Evolutionary conservation across 805 yeast genomes (phyloP), one percentile per base, ranked within the genome.

Genomic region (Saccharomycopsis oosterbeekiorum): DNA sequence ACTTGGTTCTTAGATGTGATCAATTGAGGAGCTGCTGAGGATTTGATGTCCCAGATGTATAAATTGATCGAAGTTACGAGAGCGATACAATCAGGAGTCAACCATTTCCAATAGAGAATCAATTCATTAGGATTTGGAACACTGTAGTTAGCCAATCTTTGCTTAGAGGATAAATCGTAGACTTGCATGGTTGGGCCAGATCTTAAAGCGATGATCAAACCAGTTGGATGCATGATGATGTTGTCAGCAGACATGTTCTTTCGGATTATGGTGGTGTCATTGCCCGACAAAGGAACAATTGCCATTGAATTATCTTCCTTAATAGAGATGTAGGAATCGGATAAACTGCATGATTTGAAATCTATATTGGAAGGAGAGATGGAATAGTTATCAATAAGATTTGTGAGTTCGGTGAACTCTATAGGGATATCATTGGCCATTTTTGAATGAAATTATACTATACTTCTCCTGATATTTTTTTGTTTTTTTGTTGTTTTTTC

Each of bases 111-210:
- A 73, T 85, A 93, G 55, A 91, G 84, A 57, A 94, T 92, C 10
- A 34, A 19, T 41, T 64, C 66, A 41, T 55, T 42, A 55, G 97
- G 96, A 72, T 91, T 96, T 66, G 82, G 82, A 80, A 91, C 78
- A 61, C 89, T 88, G 73, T 85, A 85, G 19, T 96, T 86, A 79
- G 92, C 92, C 71, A 94, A 80, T 71, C 96, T 85, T 74, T 89
- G 91, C 75, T 93, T 91, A 37, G 90, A 77, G 59, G 85, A 88
- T 68, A 94, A 80, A 75, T 94, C 89, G 76, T 94, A 96, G 67
- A 94, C 89, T 76, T 91, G 99, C 47, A 97, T 92, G 57, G 97
- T 91, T 67, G 97, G 97, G 70, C 91, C 94, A 53, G 98, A 98
- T 71, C 98, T 84, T 66, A 94, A 83, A 15, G 97, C 90, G 68